phyloP scores from a whole-genome alignment of 129 eudicot species.

The Silybum marianum region DNA sequence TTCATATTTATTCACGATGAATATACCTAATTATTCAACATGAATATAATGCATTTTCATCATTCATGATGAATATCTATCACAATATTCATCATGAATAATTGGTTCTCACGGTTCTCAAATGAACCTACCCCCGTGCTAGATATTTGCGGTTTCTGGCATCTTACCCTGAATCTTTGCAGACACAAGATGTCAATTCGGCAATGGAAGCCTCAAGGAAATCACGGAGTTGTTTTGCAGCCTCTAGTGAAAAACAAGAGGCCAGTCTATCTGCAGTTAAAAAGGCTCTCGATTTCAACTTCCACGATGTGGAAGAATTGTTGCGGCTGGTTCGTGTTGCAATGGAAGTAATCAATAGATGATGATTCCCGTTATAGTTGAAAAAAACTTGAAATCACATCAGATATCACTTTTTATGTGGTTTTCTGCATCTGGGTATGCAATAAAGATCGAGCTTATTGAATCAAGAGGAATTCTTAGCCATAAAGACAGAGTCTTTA shows the following conservation, averaged over 20 bases:
- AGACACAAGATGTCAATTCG: constrained; percentile 70
- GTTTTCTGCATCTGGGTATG: constrained; percentile 27
- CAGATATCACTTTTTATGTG: constrained; percentile 2
- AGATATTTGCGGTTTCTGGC: neutral
- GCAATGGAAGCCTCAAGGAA: constrained; percentile 98
- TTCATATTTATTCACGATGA: neutral
- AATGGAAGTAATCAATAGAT: constrained; percentile 67
- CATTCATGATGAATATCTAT: neutral
- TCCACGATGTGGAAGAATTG: constrained; percentile 81
- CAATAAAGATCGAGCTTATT: constrained; percentile 15
- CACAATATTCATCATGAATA: neutral
- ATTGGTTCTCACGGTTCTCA: neutral
- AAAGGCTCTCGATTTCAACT: constrained; percentile 85
- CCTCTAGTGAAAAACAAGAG: constrained; percentile 57
- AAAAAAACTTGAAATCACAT: constrained; percentile 11
- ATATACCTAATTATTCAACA: no score
- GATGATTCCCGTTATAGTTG: constrained; percentile 31
- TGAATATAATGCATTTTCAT: neutral
- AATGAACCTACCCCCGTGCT: neutral
- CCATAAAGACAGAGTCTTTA: neutral
- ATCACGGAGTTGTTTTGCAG: constrained; percentile 69
- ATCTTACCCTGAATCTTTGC: constrained; percentile 25
- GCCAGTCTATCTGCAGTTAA: constrained; percentile 62
- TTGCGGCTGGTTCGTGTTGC: constrained; percentile 83
- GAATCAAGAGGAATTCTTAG: constrained; percentile 2